phyloP scores from a whole-genome alignment of 108 stramenopile species.

The Nitzschia inconspicua region DNA sequence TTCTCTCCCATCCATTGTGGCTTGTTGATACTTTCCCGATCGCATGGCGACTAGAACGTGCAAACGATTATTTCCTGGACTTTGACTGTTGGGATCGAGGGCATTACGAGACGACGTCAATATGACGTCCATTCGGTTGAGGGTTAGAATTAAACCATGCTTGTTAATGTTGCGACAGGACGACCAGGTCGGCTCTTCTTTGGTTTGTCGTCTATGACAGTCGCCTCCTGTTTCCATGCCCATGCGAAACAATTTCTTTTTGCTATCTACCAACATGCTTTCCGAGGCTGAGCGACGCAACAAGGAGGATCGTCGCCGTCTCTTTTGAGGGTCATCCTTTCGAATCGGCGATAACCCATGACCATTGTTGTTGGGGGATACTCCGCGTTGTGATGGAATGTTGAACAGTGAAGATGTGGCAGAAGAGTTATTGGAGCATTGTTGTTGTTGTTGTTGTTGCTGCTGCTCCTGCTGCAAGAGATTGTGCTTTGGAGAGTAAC shows the following conservation, averaged over 20 bases:
- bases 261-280: slow-evolving; percentile 14
- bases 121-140: slow-evolving; percentile 31
- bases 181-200: slow-evolving; percentile 24
- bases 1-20: slow-evolving; percentile 5
- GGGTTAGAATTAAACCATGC: neutral
- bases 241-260: slow-evolving; percentile 15
- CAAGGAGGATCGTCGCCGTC: slow-evolving; percentile 20
- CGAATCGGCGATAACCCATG: neutral
- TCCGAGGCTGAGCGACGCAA: slow-evolving; percentile 32
- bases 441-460: neutral
- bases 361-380: neutral
- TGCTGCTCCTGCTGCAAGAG: too few relatives aligned
- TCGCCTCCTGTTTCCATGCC: neutral
- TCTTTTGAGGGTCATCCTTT: slow-evolving; percentile 15
- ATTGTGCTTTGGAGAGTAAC: too few relatives aligned
- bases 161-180: neutral
- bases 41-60: slow-evolving; percentile 22
- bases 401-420: neutral
- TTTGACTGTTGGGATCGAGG: slow-evolving; percentile 20
- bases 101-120: slow-evolving; percentile 12
- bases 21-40: slow-evolving; percentile 8
- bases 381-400: neutral
- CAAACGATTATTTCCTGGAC: slow-evolving; percentile 27
- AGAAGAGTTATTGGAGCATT: neutral
- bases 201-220: neutral